Evolutionary conservation across 1,139 yeast genomes (phyloP), one percentile per base, ranked within the genome.

Genomic region (Zhuliangozyma parablackwelliae): DNA sequence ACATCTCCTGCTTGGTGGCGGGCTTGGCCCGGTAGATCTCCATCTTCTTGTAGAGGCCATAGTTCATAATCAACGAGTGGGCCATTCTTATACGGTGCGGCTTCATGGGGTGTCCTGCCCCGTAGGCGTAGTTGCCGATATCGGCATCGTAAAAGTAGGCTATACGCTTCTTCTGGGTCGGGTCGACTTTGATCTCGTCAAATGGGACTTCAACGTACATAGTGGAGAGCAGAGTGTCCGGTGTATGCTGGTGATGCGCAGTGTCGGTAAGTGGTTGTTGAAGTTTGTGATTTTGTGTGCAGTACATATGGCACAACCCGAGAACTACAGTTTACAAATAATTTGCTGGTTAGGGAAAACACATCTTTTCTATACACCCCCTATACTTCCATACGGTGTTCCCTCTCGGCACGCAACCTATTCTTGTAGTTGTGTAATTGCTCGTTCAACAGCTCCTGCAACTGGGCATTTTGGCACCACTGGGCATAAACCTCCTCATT

Each of bases 1-100:
- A 89, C 97, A 92, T 90, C 57, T 92, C 98, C 62, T 90, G 97
- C 57, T 89, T 86, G 25, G 98, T 90, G 30, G 98, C 98, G 0
- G 98, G 97, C 61, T 92, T 92, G 34, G 97, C 97, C 38, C 95
- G 69, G 61, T 90, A 90, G 38, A 92, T 90, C 61, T 92, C 97
- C 97, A 92, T 92, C 65, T 90, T 86, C 63, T 90, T 88, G 69
- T 92, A 90, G 42, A 92, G 73, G 2, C 97, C 98, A 58, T 92
- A 92, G 66, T 92, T 92, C 97, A 92, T 92, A 51, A 92, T 86
- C 54, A 92, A 72, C 27, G 96, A 85, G 61, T 92, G 97, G 7
- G 97, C 95, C 97, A 90, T 90, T 78, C 97, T 83, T 70, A 92
- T 90, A 59, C 97, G 80, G 60, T 90, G 97, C 25, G 97, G 97